Percentiles rank a stretch among this genome's conserved stretches.
Conservation (phyloP, 176 grass and related monocot genomes). For the Dendrocalamus sinicus region DNA sequence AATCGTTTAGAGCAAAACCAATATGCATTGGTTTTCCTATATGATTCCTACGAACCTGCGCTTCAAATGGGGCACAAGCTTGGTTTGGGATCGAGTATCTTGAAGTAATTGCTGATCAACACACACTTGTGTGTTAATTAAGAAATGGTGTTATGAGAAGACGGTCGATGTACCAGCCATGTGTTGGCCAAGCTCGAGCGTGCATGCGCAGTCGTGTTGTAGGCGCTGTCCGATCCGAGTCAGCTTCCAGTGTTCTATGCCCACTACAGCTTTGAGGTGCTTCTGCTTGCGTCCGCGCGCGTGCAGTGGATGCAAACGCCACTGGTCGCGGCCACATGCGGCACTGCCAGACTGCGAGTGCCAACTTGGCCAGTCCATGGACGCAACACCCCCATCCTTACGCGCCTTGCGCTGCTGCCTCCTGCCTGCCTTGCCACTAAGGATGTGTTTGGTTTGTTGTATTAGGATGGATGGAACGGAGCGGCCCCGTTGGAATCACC, state of each 20-base stretch:
- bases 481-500: too few relatives aligned
- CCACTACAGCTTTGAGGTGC: neutral
- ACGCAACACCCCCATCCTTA: neutral
- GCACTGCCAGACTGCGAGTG: neutral
- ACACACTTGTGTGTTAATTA: neutral
- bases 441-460: too few relatives aligned
- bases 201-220: neutral
- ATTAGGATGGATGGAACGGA: too few relatives aligned
- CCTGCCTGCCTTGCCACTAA: neutral
- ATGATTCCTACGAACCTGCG: too few relatives aligned
- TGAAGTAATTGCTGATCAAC: neutral
- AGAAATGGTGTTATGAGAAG: neutral
- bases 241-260: neutral
- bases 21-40: too few relatives aligned
- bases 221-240: neutral
- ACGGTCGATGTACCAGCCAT: neutral
- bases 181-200: neutral
- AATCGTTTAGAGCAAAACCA: too few relatives aligned
- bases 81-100: neutral
- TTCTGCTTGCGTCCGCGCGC: neutral
- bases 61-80: too few relatives aligned
- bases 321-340: constrained; percentile 6
- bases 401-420: neutral
- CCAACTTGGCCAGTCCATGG: neutral
- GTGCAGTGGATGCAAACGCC: neutral